Conservation (phyloP, 108 stramenopile genomes). For the Cyclostephanos tholiformis region DNA sequence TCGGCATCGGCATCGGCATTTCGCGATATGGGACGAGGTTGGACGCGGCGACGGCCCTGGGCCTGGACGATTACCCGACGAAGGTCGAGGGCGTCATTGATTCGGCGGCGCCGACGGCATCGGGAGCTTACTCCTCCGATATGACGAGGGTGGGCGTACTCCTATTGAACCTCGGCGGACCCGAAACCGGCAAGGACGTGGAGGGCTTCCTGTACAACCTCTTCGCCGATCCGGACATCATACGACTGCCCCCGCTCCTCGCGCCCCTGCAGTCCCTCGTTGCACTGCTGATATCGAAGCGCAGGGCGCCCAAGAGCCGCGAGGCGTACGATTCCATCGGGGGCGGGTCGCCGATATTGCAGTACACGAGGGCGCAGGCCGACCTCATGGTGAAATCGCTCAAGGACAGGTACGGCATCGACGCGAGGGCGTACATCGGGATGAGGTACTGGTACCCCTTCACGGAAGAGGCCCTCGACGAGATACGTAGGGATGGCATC, state of each 20-base stretch:
- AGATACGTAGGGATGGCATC: constrained; percentile 80
- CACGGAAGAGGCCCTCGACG: constrained; percentile 91
- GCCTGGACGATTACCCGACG: constrained; percentile 9
- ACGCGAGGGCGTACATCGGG: constrained; percentile 92
- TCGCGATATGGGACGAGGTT: constrained; percentile 11
- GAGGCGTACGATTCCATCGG: constrained; percentile 96
- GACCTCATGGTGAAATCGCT: constrained; percentile 65
- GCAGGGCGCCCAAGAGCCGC: constrained; percentile 91
- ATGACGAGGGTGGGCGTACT: constrained; percentile 85
- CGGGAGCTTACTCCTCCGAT: neutral
- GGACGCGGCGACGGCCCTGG: constrained; percentile 31
- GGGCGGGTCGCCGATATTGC: constrained; percentile 95
- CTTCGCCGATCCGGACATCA: constrained; percentile 98
- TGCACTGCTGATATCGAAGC: constrained; percentile 86
- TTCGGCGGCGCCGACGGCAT: neutral
- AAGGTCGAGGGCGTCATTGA: neutral
- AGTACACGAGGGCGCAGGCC: constrained; percentile 91
- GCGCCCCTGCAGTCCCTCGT: constrained; percentile 80
- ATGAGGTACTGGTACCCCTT: constrained; percentile 99
- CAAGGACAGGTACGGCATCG: constrained; percentile 56
- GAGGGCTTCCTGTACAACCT: constrained; percentile 96
- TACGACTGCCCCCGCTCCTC: constrained; percentile 85
- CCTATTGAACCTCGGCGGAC: constrained; percentile 94
- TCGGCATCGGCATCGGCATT: neutral
- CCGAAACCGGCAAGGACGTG: constrained; percentile 90